Evolutionary conservation across 2,329 filamentous ascomycete genomes (phyloP), one percentile per base, ranked within the genome.

Genomic region (Gyromitra esculenta): DNA sequence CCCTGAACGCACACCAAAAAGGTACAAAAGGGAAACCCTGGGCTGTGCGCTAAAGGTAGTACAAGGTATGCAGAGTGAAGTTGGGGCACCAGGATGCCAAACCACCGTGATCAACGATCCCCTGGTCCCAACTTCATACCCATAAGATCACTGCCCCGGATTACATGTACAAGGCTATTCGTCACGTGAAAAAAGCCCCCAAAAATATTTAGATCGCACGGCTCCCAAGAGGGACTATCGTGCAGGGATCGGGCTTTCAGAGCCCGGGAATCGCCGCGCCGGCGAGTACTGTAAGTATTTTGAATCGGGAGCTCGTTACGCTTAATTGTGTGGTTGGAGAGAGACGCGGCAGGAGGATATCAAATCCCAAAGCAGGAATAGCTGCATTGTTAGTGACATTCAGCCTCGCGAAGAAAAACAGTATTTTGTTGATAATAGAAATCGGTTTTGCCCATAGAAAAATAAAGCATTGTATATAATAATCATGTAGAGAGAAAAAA

Each of bases 71-170:
- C 3, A 1, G 3, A 31, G 25, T 31, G 25, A 3, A 31, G 25
- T 31, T 31, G 25, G 25, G 25, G 25, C 2, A 4, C 25, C 25
- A 31, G 25, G 25, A 31, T 31, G 25, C 4, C 25, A 2, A 31
- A 31, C 2, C 25, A 31, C 18, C 18, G 18, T 21, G 25, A 4
- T 31, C 25, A 31, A 31, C 25, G 25, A 31, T 31, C 25, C 25
- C 25, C 25, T 31, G 25, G 25, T 31, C 25, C 25, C 25, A 31
- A 31, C 25, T 4, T 31, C 25, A 37, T n/a, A 5, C 11, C 8
- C 8, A 57, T 31, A 31, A 57, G 54, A 57, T n/a, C 54, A 37
- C 54, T 57, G 54, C 54, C 54, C 54, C 54, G 18, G 31, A 31
- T 57, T 37, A 25, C 57, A 37, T 9, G n/a, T 13, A 11, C 57